Evolutionary conservation across 495 filamentous ascomycete genomes (phyloP).

Genomic region (Lasiosphaeriaceae sp.): DNA sequence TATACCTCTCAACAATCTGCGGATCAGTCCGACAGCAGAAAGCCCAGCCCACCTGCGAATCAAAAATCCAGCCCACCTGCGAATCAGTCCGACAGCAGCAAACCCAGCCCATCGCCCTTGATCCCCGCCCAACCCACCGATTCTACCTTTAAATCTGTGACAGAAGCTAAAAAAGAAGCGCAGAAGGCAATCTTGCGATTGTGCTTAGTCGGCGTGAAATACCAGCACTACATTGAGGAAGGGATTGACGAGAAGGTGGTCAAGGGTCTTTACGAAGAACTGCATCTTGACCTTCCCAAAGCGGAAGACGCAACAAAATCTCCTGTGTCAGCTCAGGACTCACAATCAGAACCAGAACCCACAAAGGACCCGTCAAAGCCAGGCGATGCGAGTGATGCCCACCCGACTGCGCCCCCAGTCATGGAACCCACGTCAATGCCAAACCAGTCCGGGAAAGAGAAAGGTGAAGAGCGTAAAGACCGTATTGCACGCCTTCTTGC

Average conservation of each 20-base stretch:
- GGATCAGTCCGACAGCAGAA: not conserved
- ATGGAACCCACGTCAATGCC: slow-evolving; percentile 14
- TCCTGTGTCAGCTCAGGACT: not conserved
- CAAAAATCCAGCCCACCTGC: too few species aligned
- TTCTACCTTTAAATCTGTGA: slow-evolving; percentile 25
- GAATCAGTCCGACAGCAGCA: not conserved
- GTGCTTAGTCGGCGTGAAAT: slow-evolving; percentile 61
- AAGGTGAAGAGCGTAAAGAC: slow-evolving; percentile 69
- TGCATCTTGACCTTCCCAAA: slow-evolving; percentile 53
- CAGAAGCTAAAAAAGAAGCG: slow-evolving; percentile 61
- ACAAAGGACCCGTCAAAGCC: not conserved
- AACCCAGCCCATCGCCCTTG: not conserved
- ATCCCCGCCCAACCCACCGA: not conserved
- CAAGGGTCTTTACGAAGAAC: slow-evolving; percentile 58
- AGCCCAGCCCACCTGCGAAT: not conserved
- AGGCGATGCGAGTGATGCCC: not conserved
- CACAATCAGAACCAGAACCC: not conserved
- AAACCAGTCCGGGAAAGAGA: slow-evolving; percentile 23
- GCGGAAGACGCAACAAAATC: slow-evolving; percentile 9
- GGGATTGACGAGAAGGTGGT: slow-evolving; percentile 64
- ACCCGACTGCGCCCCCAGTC: not conserved
- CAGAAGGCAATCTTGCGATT: slow-evolving; percentile 64
- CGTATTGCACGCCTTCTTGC: slow-evolving; percentile 71
- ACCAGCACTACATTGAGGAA: slow-evolving; percentile 64
- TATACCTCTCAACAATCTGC: too few species aligned